Percentiles rank a stretch among this genome's conserved stretches.
phyloP scores from a whole-genome alignment of 257 asterid genomes.

The Striga asiatica region DNA sequence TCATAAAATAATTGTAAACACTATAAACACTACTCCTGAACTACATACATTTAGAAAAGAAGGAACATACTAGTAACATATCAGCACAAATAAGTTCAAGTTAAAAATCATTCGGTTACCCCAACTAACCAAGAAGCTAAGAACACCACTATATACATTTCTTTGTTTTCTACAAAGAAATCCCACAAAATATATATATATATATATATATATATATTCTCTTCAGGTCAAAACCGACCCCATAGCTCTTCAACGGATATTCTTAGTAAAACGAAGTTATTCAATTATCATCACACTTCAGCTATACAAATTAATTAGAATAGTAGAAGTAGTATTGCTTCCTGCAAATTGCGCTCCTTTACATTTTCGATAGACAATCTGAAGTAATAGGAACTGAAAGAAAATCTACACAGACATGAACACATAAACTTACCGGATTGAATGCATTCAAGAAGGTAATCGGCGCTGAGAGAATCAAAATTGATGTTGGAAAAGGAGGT shows the following conservation, averaged over 20 bases:
- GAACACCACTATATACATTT: background rate
- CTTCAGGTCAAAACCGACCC: background rate
- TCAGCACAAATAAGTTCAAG: too few relatives aligned
- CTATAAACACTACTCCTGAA: too few relatives aligned
- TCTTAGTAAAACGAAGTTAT: background rate
- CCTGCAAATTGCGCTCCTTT: too few relatives aligned
- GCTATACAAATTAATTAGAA: constrained; percentile 4
- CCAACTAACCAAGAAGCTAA: background rate
- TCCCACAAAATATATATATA: background rate
- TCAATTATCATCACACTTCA: constrained; percentile 9
- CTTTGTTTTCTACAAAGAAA: background rate
- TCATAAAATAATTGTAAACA: too few relatives aligned
- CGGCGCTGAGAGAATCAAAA: constrained; percentile 62
- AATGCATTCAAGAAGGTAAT: constrained; percentile 68
- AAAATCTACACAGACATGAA: too few relatives aligned
- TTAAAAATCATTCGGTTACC: background rate
- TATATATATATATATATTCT: too few relatives aligned
- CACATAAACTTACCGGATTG: constrained; percentile 36
- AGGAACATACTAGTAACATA: too few relatives aligned
- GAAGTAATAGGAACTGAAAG: too few relatives aligned
- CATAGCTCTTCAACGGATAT: background rate
- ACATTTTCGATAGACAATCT: too few relatives aligned
- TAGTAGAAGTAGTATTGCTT: background rate
- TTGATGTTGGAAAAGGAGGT: constrained; percentile 42
- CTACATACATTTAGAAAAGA: too few relatives aligned